Percentiles rank a stretch among this genome's conserved stretches.
Evolutionary conservation across 2,329 filamentous ascomycete species (phyloP).

Genomic region (Colletotrichum lentis): DNA sequence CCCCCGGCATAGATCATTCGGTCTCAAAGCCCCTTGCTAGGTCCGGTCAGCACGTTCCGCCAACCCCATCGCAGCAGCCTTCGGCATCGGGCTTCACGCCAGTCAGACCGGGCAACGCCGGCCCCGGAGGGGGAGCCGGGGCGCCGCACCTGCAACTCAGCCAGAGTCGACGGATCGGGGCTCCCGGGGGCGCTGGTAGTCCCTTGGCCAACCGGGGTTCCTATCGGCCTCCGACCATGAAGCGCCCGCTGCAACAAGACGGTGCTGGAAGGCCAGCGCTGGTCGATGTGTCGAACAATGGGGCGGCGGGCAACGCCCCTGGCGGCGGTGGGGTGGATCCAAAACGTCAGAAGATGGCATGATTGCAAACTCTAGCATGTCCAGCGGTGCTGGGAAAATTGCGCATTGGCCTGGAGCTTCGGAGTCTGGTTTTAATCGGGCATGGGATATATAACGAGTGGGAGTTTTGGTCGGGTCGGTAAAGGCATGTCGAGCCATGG

Average conservation of each 20-base stretch:
- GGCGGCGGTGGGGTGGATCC: slow-evolving; percentile 51
- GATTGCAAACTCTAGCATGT: not conserved
- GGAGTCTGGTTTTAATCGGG: slow-evolving; percentile 14
- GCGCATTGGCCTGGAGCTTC: slow-evolving; percentile 16
- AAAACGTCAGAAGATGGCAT: slow-evolving; percentile 62
- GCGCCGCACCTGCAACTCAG: slow-evolving; percentile 64
- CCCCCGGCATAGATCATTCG: slow-evolving; percentile 83
- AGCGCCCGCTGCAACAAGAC: slow-evolving; percentile 43
- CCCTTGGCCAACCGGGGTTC: slow-evolving; percentile 66
- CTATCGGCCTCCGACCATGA: slow-evolving; percentile 67
- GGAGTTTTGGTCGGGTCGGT: slow-evolving; percentile 11
- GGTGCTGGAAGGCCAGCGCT: slow-evolving; percentile 53
- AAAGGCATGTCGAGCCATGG: not conserved
- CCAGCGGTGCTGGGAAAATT: not conserved
- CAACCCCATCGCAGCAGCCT: slow-evolving; percentile 44
- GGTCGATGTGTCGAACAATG: slow-evolving; percentile 61
- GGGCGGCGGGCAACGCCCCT: slow-evolving; percentile 39
- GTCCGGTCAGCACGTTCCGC: slow-evolving; percentile 61
- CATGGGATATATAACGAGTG: not conserved
- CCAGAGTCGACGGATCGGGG: slow-evolving; percentile 65
- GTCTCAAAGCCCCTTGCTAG: slow-evolving; percentile 76
- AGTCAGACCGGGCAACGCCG: slow-evolving; percentile 26
- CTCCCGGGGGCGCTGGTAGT: slow-evolving; percentile 62
- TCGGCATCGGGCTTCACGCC: slow-evolving; percentile 38
- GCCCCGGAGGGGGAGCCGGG: slow-evolving; percentile 41